Evolutionary conservation across 2,329 filamentous ascomycete genomes (phyloP).

Genomic region (Exserohilum rostratum): DNA sequence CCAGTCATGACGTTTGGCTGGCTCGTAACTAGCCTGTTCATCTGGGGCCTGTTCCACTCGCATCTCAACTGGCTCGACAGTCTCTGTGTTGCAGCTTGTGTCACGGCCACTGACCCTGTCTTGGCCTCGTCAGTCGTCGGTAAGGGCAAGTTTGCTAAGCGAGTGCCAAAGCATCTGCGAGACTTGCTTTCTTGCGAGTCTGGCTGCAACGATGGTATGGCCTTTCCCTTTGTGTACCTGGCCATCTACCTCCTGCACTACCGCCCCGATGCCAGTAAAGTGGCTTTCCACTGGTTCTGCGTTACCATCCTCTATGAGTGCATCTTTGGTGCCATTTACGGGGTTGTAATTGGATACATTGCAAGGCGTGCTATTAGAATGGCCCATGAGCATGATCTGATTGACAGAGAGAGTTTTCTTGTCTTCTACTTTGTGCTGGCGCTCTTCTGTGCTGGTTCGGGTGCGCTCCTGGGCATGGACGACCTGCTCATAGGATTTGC

Average conservation of each 20-base stretch:
- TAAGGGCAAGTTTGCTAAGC: conserved; percentile 98
- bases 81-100: conserved; percentile 85
- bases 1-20: conserved; percentile 98
- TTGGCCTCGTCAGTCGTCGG: conserved; percentile 96
- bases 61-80: conserved; percentile 87
- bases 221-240: conserved; percentile 96
- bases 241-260: conserved; percentile 89
- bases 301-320: conserved; percentile 94
- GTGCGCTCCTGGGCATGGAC: conserved; percentile 88
- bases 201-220: conserved; percentile 99
- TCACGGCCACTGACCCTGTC: conserved; percentile 96
- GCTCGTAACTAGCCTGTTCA: conserved; percentile 88
- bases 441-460: conserved; percentile 92
- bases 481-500: conserved; percentile 94
- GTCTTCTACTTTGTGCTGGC: conserved; percentile 99
- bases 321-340: conserved; percentile 87
- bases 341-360: conserved; percentile 85
- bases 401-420: conserved; percentile 95
- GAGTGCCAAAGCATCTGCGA: conserved; percentile 95
- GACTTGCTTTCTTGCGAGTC: conserved; percentile 95
- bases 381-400: conserved; percentile 82
- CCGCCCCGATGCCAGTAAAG: conserved; percentile 68
- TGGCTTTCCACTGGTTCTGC: conserved; percentile 86
- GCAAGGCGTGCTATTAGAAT: conserved; percentile 89
- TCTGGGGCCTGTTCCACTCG: conserved; percentile 84